Evolutionary conservation across 257 asterid genomes (phyloP), one percentile per base, ranked within the genome.

Genomic region (Nicotiana undulata): DNA sequence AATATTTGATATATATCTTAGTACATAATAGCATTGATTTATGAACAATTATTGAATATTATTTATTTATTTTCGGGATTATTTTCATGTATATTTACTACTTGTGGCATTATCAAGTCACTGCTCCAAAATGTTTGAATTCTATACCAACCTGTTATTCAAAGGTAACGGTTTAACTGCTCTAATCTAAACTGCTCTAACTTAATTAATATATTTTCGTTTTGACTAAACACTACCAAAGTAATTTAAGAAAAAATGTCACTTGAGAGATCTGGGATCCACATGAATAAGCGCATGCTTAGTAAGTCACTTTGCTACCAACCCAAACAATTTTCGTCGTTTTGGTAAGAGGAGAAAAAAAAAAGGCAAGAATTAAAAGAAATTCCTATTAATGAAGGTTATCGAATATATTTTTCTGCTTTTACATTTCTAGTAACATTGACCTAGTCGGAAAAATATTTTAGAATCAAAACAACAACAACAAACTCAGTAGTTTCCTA

Each of bases 101-200:
- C 4, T 72, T 24, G 56, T 72, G 37, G 4, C 60, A 49, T 49
- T 24, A 49, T 74, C 61, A 74, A 46, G 12, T 74, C 1, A 49
- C 26, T 44, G 77, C 37, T 70, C 77, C 0, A 44, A 68, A 68
- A 6, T 68, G 15, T 46, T 24, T 46, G 58, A 72, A 46, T 72
- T 72, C 72, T 29, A 74, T 22, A 40, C 9, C 79, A 74, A 24
- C 15, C 20, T 49, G 20, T 26, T 46, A 74, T 74, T 74, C 79
- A 74, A 74, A 24, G 79, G 44, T 74, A 74, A 74, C 10, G 79
- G 61, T 49, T 74, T 74, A 74, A 74, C 79, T 49, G 16, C 79
- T 74, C 61, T 13, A 74, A 44, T 20, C 10, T 37, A 37, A 64
- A 31, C 24, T 9, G n/a, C 46, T 15, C 49, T 31, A 65, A 64